Percentiles rank a stretch among this genome's conserved stretches.
These are phyloP conservation scores for Lagenidium giganteum DNA, from an alignment of 352 stramenopile species.

Conservation along the genomic window DNA sequence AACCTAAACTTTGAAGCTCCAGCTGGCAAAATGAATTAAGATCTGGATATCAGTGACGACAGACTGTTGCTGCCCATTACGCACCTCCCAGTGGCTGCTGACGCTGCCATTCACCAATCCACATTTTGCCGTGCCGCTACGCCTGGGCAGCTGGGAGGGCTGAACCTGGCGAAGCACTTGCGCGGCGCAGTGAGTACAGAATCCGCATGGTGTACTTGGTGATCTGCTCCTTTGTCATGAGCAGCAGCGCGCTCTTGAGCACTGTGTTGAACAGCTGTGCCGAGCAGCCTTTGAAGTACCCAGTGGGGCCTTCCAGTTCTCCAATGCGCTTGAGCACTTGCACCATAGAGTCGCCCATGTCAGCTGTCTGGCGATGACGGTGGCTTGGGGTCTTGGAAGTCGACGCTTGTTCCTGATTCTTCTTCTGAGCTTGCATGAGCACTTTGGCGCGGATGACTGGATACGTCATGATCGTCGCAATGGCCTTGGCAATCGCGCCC, in stretches of 20 bases:
- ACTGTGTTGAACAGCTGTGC: slow-evolving; percentile 82
- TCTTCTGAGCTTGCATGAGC: slow-evolving; percentile 80
- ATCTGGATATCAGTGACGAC: too few species aligned
- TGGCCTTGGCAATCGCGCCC: slow-evolving; percentile 73
- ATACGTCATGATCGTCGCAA: slow-evolving; percentile 85
- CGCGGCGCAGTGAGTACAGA: slow-evolving; percentile 55
- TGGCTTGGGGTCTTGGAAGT: slow-evolving; percentile 10
- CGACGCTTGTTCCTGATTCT: slow-evolving; percentile 22
- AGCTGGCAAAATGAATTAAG: too few species aligned
- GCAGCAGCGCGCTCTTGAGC: slow-evolving; percentile 72
- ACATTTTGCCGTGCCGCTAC: too few species aligned
- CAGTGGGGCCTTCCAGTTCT: slow-evolving; percentile 43
- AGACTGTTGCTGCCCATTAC: too few species aligned
- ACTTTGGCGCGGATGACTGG: slow-evolving; percentile 87
- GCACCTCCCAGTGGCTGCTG: too few species aligned
- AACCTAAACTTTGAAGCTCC: too few species aligned
- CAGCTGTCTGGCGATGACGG: slow-evolving; percentile 34
- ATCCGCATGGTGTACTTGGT: slow-evolving; percentile 69
- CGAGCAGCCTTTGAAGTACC: slow-evolving; percentile 76
- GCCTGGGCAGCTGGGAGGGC: too few species aligned
- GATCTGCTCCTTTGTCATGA: slow-evolving; percentile 86
- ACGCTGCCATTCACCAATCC: too few species aligned
- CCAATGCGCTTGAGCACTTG: slow-evolving; percentile 64
- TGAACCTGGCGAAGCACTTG: slow-evolving; percentile 8
- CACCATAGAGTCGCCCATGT: slow-evolving; percentile 56